Base-by-base conservation (phyloP, 1,139 yeast genomes). In the Yamadazyma taylorii region DNA sequence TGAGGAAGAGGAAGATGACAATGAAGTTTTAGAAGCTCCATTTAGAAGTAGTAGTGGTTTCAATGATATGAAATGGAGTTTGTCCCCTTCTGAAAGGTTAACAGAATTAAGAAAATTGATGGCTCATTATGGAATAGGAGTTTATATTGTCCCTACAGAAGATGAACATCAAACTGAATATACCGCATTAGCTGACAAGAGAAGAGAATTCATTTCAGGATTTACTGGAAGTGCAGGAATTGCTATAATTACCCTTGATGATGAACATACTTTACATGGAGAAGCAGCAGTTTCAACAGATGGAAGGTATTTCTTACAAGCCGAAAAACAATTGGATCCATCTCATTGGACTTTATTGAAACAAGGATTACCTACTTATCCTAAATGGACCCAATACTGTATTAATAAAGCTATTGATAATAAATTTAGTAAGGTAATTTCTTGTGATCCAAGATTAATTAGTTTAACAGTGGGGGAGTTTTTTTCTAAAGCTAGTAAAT, bases 141-240 rank as follows among this genome's bases (percentile, higher is more conserved):
- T 75, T 2, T 78, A 78, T 47, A 65, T 78, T 23, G 61, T 78
- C 6, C 81, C 83, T 2, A 71, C 78, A n/a, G 81, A 75, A 48
- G 83, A 78, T 50, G 80, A 76, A 42, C 83, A 78, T 50, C 79
- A 72, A 44, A 69, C 78, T 11, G 82, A 78, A 43, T 69, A 75
- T 44, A 73, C 80, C 0, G 68, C 80, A 0, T 53, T 62, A 13
- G 66, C 77, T 2, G 82, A 78, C 41, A 73, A 66, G 37, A 60
- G 81, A 36, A 58, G 81, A 38, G 78, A 67, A 43, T 78, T 48
- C 44, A 63, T 78, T 12, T 56, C 73, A 13, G 82, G 78, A 0
- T 78, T 78, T 46, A 72, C 79, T 2, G 83, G 83, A 1, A 73
- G 79, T 50, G 78, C 81, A 8, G 83, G 83, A 9, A 56, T 75